phyloP scores from a whole-genome alignment of 768 basidiomycete species.

The Termitomyces sp. region DNA sequence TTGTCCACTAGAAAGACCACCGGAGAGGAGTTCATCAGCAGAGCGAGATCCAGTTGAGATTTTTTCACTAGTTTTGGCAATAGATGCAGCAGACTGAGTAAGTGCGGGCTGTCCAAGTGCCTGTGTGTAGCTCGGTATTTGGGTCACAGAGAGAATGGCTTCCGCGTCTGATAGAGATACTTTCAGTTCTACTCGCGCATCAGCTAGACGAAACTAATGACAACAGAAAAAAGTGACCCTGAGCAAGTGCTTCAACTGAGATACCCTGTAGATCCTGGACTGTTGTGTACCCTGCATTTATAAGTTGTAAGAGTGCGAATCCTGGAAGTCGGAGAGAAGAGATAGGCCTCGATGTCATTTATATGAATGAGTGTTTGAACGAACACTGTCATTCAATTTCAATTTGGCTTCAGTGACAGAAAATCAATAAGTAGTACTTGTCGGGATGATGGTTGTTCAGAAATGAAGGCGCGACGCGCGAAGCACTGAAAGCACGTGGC shows the following conservation, averaged over 20 bases:
- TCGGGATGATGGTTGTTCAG: not conserved
- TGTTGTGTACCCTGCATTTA: slow-evolving; percentile 55
- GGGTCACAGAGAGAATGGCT: slow-evolving; percentile 40
- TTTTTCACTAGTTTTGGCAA: slow-evolving; percentile 25
- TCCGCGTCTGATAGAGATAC: slow-evolving; percentile 44
- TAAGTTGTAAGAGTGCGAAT: slow-evolving; percentile 43
- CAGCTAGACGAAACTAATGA: not conserved
- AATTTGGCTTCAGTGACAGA: not conserved
- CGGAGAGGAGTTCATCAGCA: slow-evolving; percentile 58
- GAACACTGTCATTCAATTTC: too few species aligned
- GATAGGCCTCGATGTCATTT: slow-evolving; percentile 33
- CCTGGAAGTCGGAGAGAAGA: slow-evolving; percentile 46
- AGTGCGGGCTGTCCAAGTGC: slow-evolving; percentile 24
- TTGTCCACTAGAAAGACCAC: slow-evolving; percentile 59
- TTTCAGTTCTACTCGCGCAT: slow-evolving; percentile 41
- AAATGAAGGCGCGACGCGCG: slow-evolving; percentile 14
- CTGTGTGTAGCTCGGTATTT: slow-evolving; percentile 23
- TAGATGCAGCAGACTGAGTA: slow-evolving; percentile 57
- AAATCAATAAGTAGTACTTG: not conserved
- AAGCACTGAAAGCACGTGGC: not conserved
- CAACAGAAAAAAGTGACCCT: slow-evolving; percentile 34
- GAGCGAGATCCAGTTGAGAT: slow-evolving; percentile 43
- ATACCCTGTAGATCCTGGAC: slow-evolving; percentile 45
- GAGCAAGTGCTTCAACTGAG: slow-evolving; percentile 44
- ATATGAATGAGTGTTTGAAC: not conserved